Evolutionary conservation across 2,329 filamentous ascomycete species (phyloP), one percentile per base, ranked within the genome.

Genomic region (Uncinocarpus reesii): DNA sequence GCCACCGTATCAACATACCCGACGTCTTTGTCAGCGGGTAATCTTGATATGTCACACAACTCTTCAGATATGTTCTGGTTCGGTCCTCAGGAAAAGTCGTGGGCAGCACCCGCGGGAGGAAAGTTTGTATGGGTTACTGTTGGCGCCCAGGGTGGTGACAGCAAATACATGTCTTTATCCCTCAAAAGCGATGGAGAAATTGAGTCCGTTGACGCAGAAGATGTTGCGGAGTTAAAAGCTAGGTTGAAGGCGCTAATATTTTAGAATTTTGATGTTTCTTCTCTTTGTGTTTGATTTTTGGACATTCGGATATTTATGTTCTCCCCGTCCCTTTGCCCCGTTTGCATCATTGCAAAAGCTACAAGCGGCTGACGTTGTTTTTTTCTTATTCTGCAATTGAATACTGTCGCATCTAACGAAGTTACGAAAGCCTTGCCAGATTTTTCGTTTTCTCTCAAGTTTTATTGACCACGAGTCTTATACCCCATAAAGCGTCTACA

Each of bases 41-140:
- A 29, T 40, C 40, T 37, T 7, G 51, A 38, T 24, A 34, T 16
- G 26, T 47, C 18, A 21, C 20, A 35, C 24, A 40, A 26, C 34
- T 46, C 50, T 16, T 26, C 36, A 3, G 64, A 65, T 42, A 61
- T 66, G 43, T 67, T 61, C 56, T 73, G 62, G 65, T 62, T 63
- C 57, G 71, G 67, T 34, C 60, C 58, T 31, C 68, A 65, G 56
- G 69, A 63, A 57, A 69, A 57, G 31, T 63, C 56, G 40, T 65
- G 59, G 42, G 56, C 56, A 52, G 65, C 67, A 69, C 66, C 34
- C 67, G 57, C 4, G 56, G 63, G 60, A 63, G 71, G 60, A 3
- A 74, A 74, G 57, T 69, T 74, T 37, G 71, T 70, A 48, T 77
- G 75, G 71, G 71, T 72, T 20, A 72, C 70, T 0, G 70, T 73